Conservation (phyloP, 805 yeast genomes). For the Saturnispora diversa region DNA sequence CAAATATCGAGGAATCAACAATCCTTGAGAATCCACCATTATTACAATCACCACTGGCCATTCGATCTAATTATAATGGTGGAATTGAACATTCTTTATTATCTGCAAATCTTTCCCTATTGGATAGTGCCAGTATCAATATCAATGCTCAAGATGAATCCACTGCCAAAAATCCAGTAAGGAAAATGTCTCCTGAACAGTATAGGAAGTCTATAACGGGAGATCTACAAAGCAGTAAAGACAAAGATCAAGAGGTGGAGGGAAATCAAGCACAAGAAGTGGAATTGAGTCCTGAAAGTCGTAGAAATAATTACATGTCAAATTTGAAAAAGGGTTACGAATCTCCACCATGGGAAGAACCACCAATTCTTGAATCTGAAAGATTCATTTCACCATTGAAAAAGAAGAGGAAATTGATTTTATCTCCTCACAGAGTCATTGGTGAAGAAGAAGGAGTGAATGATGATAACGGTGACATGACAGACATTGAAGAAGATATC, state of each 20-base stretch:
- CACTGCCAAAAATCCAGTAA: constrained; percentile 5
- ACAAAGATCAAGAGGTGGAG: not conserved
- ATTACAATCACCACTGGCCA: no score
- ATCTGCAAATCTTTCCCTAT: no score
- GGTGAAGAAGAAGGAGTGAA: constrained; percentile 9
- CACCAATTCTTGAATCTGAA: constrained; percentile 25
- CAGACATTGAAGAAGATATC: constrained; percentile 17
- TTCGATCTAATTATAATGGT: no score
- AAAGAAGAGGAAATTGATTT: constrained; percentile 3
- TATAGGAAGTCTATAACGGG: not conserved
- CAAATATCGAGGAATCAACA: no score
- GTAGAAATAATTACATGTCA: constrained; percentile 11
- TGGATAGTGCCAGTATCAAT: not conserved
- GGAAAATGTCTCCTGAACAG: not conserved
- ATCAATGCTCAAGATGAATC: constrained; percentile 13
- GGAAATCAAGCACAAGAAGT: not conserved
- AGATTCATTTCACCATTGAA: constrained; percentile 12
- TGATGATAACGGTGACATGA: no score
- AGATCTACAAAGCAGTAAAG: not conserved
- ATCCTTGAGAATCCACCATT: no score
- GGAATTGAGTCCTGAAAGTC: constrained; percentile 2
- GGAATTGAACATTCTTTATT: no score
- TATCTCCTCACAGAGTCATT: constrained; percentile 3
- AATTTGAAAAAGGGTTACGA: constrained; percentile 22
- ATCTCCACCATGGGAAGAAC: constrained; percentile 30